Conservation (phyloP, 306 rosid genomes). For the Erythrophleum fordii region DNA sequence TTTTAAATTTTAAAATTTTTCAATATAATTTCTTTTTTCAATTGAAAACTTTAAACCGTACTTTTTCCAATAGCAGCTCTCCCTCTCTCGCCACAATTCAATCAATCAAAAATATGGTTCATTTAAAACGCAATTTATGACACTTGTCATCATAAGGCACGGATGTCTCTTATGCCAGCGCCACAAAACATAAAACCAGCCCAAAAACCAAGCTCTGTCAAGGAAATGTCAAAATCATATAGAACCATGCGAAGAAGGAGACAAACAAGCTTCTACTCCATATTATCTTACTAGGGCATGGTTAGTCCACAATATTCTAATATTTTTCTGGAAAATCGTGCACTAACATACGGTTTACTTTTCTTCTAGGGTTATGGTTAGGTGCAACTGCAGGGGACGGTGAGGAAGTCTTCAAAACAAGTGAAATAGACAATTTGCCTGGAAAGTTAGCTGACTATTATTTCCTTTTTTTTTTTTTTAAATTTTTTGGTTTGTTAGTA, state of each 20-base stretch:
- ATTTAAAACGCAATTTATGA: background rate
- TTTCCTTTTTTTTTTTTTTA: background rate
- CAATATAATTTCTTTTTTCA: too few relatives aligned
- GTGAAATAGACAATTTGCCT: background rate
- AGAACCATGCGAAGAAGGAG: background rate
- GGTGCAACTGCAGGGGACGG: background rate
- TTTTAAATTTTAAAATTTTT: background rate
- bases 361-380: background rate
- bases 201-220: background rate
- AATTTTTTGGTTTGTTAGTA: background rate
- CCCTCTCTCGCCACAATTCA: background rate
- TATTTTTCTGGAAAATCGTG: background rate
- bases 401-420: background rate
- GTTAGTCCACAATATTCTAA: background rate
- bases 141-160: background rate
- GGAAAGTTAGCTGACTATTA: background rate
- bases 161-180: background rate
- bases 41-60: background rate
- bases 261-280: background rate
- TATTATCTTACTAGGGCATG: background rate
- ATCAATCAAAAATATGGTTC: background rate
- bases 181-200: background rate
- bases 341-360: background rate
- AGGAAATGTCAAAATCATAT: slow-evolving; percentile 1
- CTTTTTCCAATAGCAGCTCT: background rate